phyloP scores from a whole-genome alignment of 768 basidiomycete species.

The Hericium rajendrae region DNA sequence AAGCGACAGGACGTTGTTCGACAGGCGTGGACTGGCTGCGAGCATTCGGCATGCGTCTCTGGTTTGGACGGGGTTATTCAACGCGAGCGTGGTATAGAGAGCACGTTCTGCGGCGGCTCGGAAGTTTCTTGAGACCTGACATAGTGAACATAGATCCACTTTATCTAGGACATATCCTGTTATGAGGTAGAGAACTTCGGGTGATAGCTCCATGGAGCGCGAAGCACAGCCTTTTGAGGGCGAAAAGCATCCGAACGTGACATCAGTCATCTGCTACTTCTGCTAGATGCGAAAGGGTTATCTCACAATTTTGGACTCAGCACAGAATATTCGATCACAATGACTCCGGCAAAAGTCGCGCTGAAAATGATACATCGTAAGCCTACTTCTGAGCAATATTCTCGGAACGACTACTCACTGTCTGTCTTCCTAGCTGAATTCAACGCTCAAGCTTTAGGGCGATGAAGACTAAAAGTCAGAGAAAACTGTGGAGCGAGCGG shows the following conservation, averaged over 20 bases:
- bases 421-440: neutral
- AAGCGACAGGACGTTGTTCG: conserved; percentile 42
- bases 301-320: too few species aligned
- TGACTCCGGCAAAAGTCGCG: too few species aligned
- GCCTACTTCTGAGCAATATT: neutral
- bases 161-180: conserved; percentile 41
- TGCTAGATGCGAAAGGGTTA: too few species aligned
- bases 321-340: too few species aligned
- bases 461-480: neutral
- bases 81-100: conserved; percentile 49
- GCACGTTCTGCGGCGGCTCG: conserved; percentile 44
- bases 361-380: too few species aligned
- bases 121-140: conserved; percentile 48
- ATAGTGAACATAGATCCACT: conserved; percentile 46
- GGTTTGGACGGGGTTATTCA: conserved; percentile 31
- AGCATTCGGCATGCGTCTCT: conserved; percentile 40
- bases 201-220: conserved; percentile 42
- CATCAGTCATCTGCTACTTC: too few species aligned
- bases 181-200: conserved; percentile 50
- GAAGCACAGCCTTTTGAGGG: conserved; percentile 1
- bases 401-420: neutral
- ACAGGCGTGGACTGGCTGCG: conserved; percentile 35
- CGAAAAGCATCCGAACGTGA: too few species aligned
- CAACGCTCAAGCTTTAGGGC: neutral
- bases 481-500: neutral